phyloP scores from a whole-genome alignment of 805 yeast genomes.

The Barnettozyma salicaria region DNA sequence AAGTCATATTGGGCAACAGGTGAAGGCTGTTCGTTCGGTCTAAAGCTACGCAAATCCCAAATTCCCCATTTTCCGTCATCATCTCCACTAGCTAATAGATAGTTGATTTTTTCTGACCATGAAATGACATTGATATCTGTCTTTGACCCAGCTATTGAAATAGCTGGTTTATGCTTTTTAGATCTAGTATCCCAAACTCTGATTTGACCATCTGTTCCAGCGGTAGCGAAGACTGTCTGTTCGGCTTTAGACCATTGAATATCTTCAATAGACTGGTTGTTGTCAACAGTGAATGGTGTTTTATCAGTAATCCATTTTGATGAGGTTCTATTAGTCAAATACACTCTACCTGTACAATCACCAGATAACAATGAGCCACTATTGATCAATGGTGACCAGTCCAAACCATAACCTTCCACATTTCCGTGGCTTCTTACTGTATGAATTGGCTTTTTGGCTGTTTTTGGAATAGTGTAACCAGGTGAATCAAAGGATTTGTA shows the following conservation, averaged over 20 bases:
- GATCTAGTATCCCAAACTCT: slow-evolving; percentile 97
- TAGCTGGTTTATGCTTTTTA: slow-evolving; percentile 84
- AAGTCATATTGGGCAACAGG: slow-evolving; percentile 95
- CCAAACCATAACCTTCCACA: slow-evolving; percentile 96
- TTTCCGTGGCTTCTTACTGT: slow-evolving; percentile 82
- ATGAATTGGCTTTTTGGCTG: slow-evolving; percentile 72
- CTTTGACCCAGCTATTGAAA: slow-evolving; percentile 71
- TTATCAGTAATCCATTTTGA: slow-evolving; percentile 83
- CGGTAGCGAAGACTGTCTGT: slow-evolving; percentile 90
- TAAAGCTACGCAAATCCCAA: slow-evolving; percentile 91
- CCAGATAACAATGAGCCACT: slow-evolving; percentile 85
- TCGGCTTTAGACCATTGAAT: slow-evolving; percentile 95
- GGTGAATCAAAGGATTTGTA: slow-evolving; percentile 81
- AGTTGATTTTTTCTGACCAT: slow-evolving; percentile 86
- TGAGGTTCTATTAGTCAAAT: slow-evolving; percentile 68
- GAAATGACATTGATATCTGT: slow-evolving; percentile 92
- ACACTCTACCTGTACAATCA: slow-evolving; percentile 80
- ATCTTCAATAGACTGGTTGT: slow-evolving; percentile 84
- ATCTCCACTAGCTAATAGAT: slow-evolving; percentile 90
- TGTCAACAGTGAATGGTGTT: slow-evolving; percentile 58
- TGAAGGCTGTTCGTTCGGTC: slow-evolving; percentile 43
- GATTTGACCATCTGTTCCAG: slow-evolving; percentile 85
- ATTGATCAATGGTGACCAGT: slow-evolving; percentile 85
- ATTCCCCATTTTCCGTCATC: slow-evolving; percentile 98
- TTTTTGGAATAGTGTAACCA: slow-evolving; percentile 74